Percentiles rank a stretch among this genome's conserved stretches.
phyloP scores from a whole-genome alignment of 441 rosid species.

The Flueggea neowawraea region DNA sequence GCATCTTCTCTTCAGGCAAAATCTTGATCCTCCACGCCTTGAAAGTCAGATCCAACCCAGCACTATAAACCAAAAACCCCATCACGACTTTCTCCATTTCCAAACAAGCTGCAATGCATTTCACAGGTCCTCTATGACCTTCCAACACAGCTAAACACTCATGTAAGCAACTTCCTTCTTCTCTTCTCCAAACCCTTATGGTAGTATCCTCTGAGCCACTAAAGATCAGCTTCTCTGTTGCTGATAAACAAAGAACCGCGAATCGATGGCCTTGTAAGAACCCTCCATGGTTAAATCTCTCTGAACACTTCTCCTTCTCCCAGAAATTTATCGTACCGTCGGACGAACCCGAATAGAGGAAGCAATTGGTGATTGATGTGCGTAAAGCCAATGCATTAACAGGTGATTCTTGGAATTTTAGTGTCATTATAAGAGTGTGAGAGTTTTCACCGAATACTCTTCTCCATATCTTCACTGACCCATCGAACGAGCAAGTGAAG shows the following conservation, averaged over 20 bases:
- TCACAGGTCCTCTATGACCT: slow-evolving; percentile 53
- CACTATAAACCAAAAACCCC: slow-evolving; percentile 48
- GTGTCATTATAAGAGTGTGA: slow-evolving; percentile 48
- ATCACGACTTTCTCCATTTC: slow-evolving; percentile 40
- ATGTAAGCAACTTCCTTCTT: slow-evolving; percentile 47
- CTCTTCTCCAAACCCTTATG: slow-evolving; percentile 61
- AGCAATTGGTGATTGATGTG: slow-evolving; percentile 20
- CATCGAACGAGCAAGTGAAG: slow-evolving; percentile 53
- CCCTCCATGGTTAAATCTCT: slow-evolving; percentile 59
- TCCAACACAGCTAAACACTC: slow-evolving; percentile 51
- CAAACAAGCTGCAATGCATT: slow-evolving; percentile 42
- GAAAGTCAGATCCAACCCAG: slow-evolving; percentile 46
- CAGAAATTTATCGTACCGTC: slow-evolving; percentile 52
- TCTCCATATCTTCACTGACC: slow-evolving; percentile 60
- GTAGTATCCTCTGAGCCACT: slow-evolving; percentile 61
- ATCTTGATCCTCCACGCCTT: slow-evolving; percentile 61
- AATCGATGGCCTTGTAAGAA: slow-evolving; percentile 56
- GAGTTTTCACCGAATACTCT: slow-evolving; percentile 46
- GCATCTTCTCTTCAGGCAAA: slow-evolving; percentile 28
- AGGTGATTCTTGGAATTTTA: slow-evolving; percentile 53
- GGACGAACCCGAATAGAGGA: slow-evolving; percentile 51
- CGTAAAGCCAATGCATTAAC: slow-evolving; percentile 49
- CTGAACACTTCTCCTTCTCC: slow-evolving; percentile 52
- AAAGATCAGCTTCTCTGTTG: slow-evolving; percentile 37
- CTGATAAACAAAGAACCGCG: slow-evolving; percentile 39